phyloP scores from a whole-genome alignment of 768 basidiomycete species.

The Trametopsis cervina region DNA sequence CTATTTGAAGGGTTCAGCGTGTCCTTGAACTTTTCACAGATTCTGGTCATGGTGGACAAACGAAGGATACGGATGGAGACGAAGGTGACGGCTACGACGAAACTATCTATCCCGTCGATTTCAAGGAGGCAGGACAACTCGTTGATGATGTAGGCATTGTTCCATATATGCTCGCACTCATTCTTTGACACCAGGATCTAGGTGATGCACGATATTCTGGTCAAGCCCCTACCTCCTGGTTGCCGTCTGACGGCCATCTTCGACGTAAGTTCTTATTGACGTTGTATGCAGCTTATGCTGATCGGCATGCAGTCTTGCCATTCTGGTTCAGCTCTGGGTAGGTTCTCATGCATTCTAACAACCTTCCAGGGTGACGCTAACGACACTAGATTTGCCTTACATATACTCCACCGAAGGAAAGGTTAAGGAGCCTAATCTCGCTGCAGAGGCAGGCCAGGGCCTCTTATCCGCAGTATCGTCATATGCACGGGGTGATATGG shows the following conservation, averaged over 20 bases:
- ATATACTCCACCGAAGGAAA: constrained; percentile 93
- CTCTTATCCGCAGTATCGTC: constrained; percentile 71
- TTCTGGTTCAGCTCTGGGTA: constrained; percentile 39
- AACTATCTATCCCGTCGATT: constrained; percentile 89
- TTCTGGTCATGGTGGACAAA: constrained; percentile 96
- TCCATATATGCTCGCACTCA: background rate
- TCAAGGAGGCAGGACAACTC: constrained; percentile 68
- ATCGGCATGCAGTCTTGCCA: constrained; percentile 33
- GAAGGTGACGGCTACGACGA: constrained; percentile 79
- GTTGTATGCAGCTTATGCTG: background rate
- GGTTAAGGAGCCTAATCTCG: constrained; percentile 89
- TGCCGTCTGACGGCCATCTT: constrained; percentile 62
- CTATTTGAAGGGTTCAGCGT: background rate
- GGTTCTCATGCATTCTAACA: constrained; percentile 1
- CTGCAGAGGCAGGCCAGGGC: constrained; percentile 82
- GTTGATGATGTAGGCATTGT: constrained; percentile 55
- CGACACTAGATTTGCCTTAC: constrained; percentile 29
- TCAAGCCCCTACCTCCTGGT: constrained; percentile 52
- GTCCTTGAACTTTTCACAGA: constrained; percentile 32
- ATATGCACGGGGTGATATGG: constrained; percentile 74
- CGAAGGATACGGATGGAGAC: constrained; percentile 68
- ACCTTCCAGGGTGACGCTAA: background rate
- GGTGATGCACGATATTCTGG: constrained; percentile 39
- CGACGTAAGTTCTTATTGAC: constrained; percentile 33
- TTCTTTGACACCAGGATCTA: constrained; percentile 14